Evolutionary conservation across 73 alveolate species (phyloP).

Genomic region (Tetrahymena thermophila): DNA sequence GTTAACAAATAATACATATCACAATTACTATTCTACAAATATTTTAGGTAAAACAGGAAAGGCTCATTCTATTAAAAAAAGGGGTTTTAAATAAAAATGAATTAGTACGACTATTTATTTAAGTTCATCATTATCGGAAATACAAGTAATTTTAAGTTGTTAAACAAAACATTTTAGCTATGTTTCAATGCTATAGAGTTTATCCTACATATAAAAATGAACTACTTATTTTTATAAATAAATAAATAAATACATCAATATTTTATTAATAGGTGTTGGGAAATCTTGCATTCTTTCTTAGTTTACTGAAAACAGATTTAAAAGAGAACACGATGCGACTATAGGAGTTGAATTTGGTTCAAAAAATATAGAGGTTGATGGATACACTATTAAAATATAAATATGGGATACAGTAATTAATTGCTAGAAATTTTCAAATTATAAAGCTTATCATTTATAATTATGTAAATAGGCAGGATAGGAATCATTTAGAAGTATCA

Average conservation of each 20-base stretch:
- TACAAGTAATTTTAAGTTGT: conserved; percentile 18
- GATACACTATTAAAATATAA: conserved; percentile 49
- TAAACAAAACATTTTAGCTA: background rate
- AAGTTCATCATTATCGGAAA: conserved; percentile 42
- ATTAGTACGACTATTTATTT: conserved; percentile 32
- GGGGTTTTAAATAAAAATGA: background rate
- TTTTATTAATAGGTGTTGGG: conserved; percentile 38
- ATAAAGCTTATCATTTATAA: background rate
- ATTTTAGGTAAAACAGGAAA: background rate
- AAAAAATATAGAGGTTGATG: conserved; percentile 49
- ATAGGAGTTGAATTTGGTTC: conserved; percentile 67
- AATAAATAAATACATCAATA: background rate
- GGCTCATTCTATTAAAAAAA: too few species aligned
- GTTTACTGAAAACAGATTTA: conserved; percentile 60
- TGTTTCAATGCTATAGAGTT: background rate
- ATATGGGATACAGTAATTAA: conserved; percentile 64
- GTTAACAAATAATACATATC: background rate
- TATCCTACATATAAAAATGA: background rate
- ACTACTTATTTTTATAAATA: background rate
- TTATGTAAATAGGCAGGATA: conserved; percentile 35
- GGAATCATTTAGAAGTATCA: conserved; percentile 41
- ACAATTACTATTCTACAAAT: background rate
- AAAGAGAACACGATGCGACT: conserved; percentile 53
- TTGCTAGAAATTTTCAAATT: conserved; percentile 55
- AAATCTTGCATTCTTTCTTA: conserved; percentile 52